Base-by-base conservation (phyloP, 306 rosid genomes). In the Fagus sylvatica region DNA sequence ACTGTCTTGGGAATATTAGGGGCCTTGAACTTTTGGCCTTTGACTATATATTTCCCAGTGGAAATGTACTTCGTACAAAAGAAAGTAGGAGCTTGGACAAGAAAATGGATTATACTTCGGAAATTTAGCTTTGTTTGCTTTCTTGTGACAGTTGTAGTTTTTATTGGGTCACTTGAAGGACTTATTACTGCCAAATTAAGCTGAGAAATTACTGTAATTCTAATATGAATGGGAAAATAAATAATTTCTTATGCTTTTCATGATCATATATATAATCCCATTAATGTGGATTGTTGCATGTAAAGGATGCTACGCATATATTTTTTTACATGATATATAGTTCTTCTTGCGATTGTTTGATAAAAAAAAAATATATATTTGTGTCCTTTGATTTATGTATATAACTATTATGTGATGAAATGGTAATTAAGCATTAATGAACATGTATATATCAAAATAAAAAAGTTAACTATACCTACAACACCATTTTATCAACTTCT, bases 21-120 rank as follows among this genome's bases (percentile, higher is more conserved):
- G 37, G 94, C 98, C 41, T 64, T 92, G 22, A 85, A 85, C 83
- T 94, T 94, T 80, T 94, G 98, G 98, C 97, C 98, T 68, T 48
- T 94, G 78, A 77, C 86, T 17, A 76, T 94, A 71, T 92, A 92
- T 74, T 94, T 94, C 72, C 97, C 98, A 0, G 93, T 94, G 49
- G 94, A 94, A 76, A 92, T 94, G 98, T 88, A 91, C 84, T 84
- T 90, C 75, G 84, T 85, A 64, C 98, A 87, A 75, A 92, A 85
- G 83, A 90, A 85, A 76, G 79, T 90, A 49, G 85, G 76, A 49
- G 80, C 90, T 57, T 94, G 94, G 97, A 86, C 97, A 17, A 84
- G 28, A 57, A 79, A 83, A 84, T 94, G 98, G 98, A 33, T 89
- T 76, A 37, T 80, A 46, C 86, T 94, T n/a, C 76, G 88, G 55